These are phyloP conservation scores for Colletotrichum tamarilloi DNA, from an alignment of 2,329 filamentous ascomycete genomes.

Conservation along the genomic window DNA sequence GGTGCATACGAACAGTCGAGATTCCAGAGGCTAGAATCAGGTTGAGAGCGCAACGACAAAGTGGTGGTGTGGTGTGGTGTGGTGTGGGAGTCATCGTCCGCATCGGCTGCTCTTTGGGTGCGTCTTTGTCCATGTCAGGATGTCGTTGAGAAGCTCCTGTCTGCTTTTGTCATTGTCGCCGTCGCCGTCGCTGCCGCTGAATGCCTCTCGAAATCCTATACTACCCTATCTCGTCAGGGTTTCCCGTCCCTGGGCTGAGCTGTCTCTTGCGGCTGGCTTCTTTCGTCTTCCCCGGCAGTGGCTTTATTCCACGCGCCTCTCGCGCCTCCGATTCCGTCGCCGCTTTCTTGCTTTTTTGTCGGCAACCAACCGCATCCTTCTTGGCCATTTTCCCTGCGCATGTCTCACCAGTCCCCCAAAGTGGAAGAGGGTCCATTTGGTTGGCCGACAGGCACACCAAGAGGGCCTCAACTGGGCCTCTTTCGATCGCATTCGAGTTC, in stretches of 20 bases:
- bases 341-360: slow-evolving; percentile 29
- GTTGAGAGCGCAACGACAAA: slow-evolving; percentile 4
- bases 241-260: not conserved
- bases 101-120: not conserved
- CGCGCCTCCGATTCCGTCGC: slow-evolving; percentile 31
- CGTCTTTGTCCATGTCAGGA: not conserved
- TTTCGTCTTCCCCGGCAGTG: slow-evolving; percentile 23
- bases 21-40: not conserved
- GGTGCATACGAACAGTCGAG: not conserved
- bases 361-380: slow-evolving; percentile 24
- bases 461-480: slow-evolving; percentile 3
- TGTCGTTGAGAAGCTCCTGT: not conserved
- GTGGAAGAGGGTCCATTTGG: slow-evolving; percentile 17
- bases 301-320: slow-evolving; percentile 31
- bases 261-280: slow-evolving; percentile 12
- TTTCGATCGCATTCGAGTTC: slow-evolving; percentile 34
- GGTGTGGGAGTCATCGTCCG: not conserved
- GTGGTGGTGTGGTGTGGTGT: not conserved
- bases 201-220: not conserved
- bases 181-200: not conserved
- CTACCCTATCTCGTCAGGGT: not conserved
- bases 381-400: slow-evolving; percentile 10
- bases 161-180: not conserved
- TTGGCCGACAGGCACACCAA: slow-evolving; percentile 13
- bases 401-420: slow-evolving; percentile 32